phyloP scores from a whole-genome alignment of 257 asterid genomes.

The Plantago elongata region DNA sequence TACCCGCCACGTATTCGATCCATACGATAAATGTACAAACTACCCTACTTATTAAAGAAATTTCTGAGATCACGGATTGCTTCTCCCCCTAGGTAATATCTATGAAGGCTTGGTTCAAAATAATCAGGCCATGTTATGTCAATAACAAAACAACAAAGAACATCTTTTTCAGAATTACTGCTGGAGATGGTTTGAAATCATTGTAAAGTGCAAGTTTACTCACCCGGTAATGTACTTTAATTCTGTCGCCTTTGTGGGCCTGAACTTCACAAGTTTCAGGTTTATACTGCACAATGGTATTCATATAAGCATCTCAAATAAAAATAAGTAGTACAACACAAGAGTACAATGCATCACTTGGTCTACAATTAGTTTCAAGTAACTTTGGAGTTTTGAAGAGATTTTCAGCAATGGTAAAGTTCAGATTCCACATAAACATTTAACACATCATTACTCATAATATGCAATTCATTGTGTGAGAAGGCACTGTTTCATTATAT shows the following conservation, averaged over 20 bases:
- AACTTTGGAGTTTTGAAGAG: too few relatives aligned
- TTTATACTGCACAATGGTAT: slow-evolving; percentile 59
- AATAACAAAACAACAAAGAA: not conserved
- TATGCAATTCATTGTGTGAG: too few relatives aligned
- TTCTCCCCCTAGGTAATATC: too few relatives aligned
- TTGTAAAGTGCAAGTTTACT: slow-evolving; percentile 20
- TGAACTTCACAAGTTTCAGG: slow-evolving; percentile 71
- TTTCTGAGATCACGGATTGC: too few relatives aligned
- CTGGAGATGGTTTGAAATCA: not conserved
- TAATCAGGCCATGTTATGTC: too few relatives aligned
- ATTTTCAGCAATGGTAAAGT: too few relatives aligned
- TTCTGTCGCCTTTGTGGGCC: slow-evolving; percentile 88
- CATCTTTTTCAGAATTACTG: not conserved
- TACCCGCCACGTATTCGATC: not conserved
- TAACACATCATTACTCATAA: too few relatives aligned
- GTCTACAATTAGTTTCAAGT: not conserved
- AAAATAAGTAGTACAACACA: not conserved
- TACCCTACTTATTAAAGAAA: not conserved
- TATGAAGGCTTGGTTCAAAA: too few relatives aligned
- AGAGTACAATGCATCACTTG: not conserved
- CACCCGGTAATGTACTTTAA: slow-evolving; percentile 94
- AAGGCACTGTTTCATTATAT: too few relatives aligned
- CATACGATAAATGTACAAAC: not conserved
- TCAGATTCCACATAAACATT: too few relatives aligned
- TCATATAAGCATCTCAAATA: slow-evolving; percentile 12